Base-by-base conservation (phyloP, 495 filamentous ascomycete species). In the Lentithecium fluviatile region DNA sequence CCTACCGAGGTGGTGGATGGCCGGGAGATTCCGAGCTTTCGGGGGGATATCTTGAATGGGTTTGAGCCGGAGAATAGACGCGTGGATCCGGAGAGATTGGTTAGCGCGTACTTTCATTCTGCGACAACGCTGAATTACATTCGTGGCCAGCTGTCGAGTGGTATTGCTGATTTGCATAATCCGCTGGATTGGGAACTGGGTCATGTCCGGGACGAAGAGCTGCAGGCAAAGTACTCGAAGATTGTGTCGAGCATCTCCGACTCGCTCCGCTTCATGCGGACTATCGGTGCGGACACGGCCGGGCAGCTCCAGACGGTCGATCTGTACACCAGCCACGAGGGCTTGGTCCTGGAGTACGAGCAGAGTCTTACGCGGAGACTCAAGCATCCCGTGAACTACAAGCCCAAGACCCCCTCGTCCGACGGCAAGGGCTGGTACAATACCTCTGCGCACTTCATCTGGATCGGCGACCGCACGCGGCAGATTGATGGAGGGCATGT, bases 381-480 rank as follows among this genome's bases (percentile, higher is more conserved):
- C 11, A 84, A 82, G 48, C 83, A 87, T 66, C 90, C 91, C 1
- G 56, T 74, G 25, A 64, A 55, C 48, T 55, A 64, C 52, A 6
- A 29, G 26, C 46, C 52, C 2, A 43, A 65, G 6, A 45, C 34
- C 4, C 11, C 24, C 7, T 61, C 63, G 6, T 11, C 48, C 2
- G 61, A 68, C 25, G 62, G 68, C 29, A 86, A 89, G 80, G 88
- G 87, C 82, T 79, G 67, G 75, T 79, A 70, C 52, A 69, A 94
- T 71, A 97, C 94, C 0, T 94, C 89, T n/a, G 88, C 89, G 0
- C 95, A 97, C 73, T 97, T 98, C 77, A 80, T 98, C 68, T 98
- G 94, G 94, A 93, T 98, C 69, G 94, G 94, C 25, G 94, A 98
- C 74, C 88, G 94, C 54, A 98, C 94, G 1, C 85, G 94, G 29